A percentile compares a stretch with the other conserved stretches of the same genome.
phyloP scores from a whole-genome alignment of 805 yeast genomes.

The Candida germanica region DNA sequence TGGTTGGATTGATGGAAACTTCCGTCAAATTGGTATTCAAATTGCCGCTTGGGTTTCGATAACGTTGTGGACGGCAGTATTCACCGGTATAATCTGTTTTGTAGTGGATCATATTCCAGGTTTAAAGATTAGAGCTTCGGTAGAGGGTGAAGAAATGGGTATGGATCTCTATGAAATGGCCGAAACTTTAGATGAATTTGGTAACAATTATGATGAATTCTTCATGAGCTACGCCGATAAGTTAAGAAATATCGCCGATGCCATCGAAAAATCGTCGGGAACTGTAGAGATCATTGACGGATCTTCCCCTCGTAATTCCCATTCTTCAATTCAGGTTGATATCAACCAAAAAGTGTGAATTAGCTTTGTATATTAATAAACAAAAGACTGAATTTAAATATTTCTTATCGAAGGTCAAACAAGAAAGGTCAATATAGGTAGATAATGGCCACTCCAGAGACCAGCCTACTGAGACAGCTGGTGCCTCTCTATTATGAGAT shows the following conservation, averaged over 20 bases:
- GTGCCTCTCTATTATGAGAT: too few relatives aligned
- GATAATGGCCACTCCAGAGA: too few relatives aligned
- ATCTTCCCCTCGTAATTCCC: constrained; percentile 11
- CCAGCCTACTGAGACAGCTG: too few relatives aligned
- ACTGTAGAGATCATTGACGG: constrained; percentile 19
- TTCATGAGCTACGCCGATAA: constrained; percentile 20
- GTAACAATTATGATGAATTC: constrained; percentile 29
- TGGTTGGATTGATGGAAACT: constrained; percentile 47
- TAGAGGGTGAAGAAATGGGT: constrained; percentile 50
- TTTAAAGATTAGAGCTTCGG: constrained; percentile 40
- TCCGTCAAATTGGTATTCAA: constrained; percentile 45
- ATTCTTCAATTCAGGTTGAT: constrained; percentile 10
- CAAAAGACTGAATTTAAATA: not conserved
- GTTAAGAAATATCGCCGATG: constrained; percentile 17
- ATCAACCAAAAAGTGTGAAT: constrained; percentile 10
- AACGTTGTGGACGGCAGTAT: constrained; percentile 43
- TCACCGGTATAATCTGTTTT: constrained; percentile 43
- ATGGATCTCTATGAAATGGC: constrained; percentile 51
- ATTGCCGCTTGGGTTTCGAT: constrained; percentile 43
- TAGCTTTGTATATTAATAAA: not conserved
- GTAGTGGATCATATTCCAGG: constrained; percentile 53
- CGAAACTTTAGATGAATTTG: constrained; percentile 42
- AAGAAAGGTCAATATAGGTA: too few relatives aligned
- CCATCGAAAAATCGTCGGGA: constrained; percentile 12
- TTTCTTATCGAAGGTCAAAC: too few relatives aligned